Conservation (phyloP, 176 grass and related monocot species). For the Saccharum spontaneum region DNA sequence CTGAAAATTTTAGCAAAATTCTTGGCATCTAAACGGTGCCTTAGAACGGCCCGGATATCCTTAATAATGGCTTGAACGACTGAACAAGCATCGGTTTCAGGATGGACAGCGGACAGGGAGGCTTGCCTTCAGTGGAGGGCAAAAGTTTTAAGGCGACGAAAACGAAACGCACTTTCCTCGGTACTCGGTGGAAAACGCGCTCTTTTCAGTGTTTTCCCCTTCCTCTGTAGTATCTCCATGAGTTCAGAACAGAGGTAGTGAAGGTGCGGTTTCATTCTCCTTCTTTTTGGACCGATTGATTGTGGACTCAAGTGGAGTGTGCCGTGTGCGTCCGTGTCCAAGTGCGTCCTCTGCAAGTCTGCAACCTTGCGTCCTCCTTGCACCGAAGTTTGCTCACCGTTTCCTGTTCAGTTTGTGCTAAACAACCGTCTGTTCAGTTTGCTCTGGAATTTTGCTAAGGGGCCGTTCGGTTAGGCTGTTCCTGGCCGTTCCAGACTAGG, state of each 20-base stretch:
- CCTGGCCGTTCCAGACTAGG: too few relatives aligned
- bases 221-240: not conserved
- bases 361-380: not conserved
- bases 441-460: too few relatives aligned
- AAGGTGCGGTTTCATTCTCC: constrained; percentile 17
- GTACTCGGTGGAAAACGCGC: not conserved
- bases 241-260: not conserved
- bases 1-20: too few relatives aligned
- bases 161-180: constrained; percentile 2
- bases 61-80: not conserved
- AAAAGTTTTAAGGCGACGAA: not conserved
- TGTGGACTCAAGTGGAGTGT: not conserved
- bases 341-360: not conserved
- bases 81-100: not conserved
- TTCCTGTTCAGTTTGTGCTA: too few relatives aligned
- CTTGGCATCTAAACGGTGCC: too few relatives aligned
- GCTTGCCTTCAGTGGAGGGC: not conserved
- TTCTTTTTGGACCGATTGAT: not conserved
- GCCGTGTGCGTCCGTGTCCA: too few relatives aligned
- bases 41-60: not conserved
- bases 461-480: too few relatives aligned
- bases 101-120: not conserved
- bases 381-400: too few relatives aligned
- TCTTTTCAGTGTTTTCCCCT: too few relatives aligned
- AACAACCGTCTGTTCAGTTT: too few relatives aligned